Base-by-base conservation (phyloP, 768 basidiomycete genomes). In the Lentinula aciculospora region DNA sequence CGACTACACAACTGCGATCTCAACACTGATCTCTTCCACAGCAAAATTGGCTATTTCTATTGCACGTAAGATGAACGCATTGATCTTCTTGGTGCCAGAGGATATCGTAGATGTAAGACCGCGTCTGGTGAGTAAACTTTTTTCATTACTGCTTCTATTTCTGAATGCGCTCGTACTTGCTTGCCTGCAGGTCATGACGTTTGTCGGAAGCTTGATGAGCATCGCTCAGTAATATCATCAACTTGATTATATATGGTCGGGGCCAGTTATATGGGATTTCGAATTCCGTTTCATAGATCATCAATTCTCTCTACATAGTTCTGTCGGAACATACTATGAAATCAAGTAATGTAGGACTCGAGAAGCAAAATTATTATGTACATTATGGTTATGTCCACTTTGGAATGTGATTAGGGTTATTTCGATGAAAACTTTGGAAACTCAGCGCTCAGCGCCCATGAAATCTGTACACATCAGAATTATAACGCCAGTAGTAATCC, bases 31-130 rank as follows among this genome's bases (percentile, higher is more conserved):
- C 51, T 54, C 32, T 42, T 31, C 57, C 48, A 61, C 61, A 97
- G 95, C 95, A 15, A 98, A 98, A 82, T 73, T 98, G 62, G 96
- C 94, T 7, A 98, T 98, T 64, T 98, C 96, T 2, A 98, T 98
- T 64, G 95, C 96, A n/a, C 81, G 96, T 67, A 98, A 98, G 81
- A 88, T 95, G 87, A 92, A 93, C 55, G 92, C 92, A 4, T 72
- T 97, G 64, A 98, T 98, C 65, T 98, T 98, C 81, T 74, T 98
- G 58, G 96, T 98, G 0, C 94, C 96, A 0, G 96, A 98, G 67
- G 94, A 94, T 72, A 94, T 98, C 64, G 94, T 98, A 34, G 95
- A 98, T 69, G 82, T 98, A 60, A 86, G 96, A 42, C 85, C 94
- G 31, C 85, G 92, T 58, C 78, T 97, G 69, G 94, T 96, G 68